Conservation (phyloP, 306 rosid genomes). For the Castanea sativa region DNA sequence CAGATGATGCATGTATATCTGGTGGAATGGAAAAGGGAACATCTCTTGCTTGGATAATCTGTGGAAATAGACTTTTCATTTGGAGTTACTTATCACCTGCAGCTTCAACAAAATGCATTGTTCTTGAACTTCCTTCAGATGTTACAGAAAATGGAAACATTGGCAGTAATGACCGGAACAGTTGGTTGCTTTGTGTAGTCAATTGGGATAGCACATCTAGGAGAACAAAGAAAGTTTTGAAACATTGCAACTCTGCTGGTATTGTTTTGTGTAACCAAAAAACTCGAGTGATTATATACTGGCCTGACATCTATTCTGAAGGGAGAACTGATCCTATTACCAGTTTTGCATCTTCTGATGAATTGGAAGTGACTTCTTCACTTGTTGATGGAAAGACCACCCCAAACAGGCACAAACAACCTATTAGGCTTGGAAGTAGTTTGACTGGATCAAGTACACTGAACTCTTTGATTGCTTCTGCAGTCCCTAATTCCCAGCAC, state of each 20-base stretch:
- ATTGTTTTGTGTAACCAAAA: constrained; percentile 57
- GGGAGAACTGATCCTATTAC: constrained; percentile 37
- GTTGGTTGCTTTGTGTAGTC: constrained; percentile 76
- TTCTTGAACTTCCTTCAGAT: constrained; percentile 65
- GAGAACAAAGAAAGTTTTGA: constrained; percentile 43
- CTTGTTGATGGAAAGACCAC: constrained; percentile 43
- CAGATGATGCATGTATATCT: constrained; percentile 52
- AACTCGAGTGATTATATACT: constrained; percentile 65
- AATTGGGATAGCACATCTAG: constrained; percentile 47
- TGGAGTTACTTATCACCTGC: constrained; percentile 79
- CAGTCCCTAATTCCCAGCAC: constrained; percentile 43
- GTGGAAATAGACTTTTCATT: constrained; percentile 61
- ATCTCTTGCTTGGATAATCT: constrained; percentile 80
- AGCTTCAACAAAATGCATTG: constrained; percentile 51
- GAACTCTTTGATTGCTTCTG: constrained; percentile 76
- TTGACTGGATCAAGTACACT: constrained; percentile 36
- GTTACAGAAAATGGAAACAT: constrained; percentile 33
- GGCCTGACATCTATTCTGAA: constrained; percentile 73
- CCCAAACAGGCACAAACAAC: constrained; percentile 36
- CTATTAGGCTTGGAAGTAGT: constrained; percentile 33
- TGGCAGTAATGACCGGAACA: constrained; percentile 36
- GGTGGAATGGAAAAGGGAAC: constrained; percentile 85
- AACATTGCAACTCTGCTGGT: constrained; percentile 54
- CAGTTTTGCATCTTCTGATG: constrained; percentile 61
- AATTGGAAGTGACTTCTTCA: constrained; percentile 38